Percentiles rank a stretch among this genome's conserved stretches.
These are phyloP conservation scores for Purpureocillium lavendulum DNA, from an alignment of 2,329 filamentous ascomycete genomes.

Conservation along the genomic window DNA sequence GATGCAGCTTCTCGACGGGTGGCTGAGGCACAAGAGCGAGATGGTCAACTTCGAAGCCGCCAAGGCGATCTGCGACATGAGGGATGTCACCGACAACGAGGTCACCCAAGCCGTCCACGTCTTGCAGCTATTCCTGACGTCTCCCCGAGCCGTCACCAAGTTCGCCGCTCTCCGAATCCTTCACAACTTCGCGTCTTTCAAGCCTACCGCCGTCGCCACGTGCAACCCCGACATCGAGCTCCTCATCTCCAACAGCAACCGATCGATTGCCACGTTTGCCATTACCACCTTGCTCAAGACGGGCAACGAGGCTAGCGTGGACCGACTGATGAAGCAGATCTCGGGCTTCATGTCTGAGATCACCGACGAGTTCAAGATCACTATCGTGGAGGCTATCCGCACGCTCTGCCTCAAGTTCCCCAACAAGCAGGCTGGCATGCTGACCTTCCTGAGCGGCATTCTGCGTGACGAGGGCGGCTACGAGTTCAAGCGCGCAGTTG, in stretches of 20 bases:
- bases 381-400: constrained; percentile 97
- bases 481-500: constrained; percentile 94
- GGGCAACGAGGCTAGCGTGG: constrained; percentile 93
- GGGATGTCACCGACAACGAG: constrained; percentile 86
- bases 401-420: constrained; percentile 97
- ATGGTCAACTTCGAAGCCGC: constrained; percentile 99
- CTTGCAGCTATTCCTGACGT: constrained; percentile 92
- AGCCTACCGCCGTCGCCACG: constrained; percentile 80
- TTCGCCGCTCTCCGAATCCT: constrained; percentile 95
- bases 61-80: constrained; percentile 94
- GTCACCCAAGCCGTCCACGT: constrained; percentile 89
- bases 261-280: constrained; percentile 95
- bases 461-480: constrained; percentile 94
- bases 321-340: constrained; percentile 97
- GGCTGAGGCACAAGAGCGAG: constrained; percentile 97
- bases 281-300: constrained; percentile 98
- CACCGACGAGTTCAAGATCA: constrained; percentile 99
- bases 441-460: constrained; percentile 94
- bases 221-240: constrained; percentile 98
- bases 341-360: constrained; percentile 98
- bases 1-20: constrained; percentile 93
- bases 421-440: constrained; percentile 95
- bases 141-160: constrained; percentile 90
- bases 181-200: constrained; percentile 94
- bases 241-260: constrained; percentile 92